These are phyloP conservation scores for Cercospora sp. DNA, from an alignment of 2,329 filamentous ascomycete genomes.

Conservation along the genomic window DNA sequence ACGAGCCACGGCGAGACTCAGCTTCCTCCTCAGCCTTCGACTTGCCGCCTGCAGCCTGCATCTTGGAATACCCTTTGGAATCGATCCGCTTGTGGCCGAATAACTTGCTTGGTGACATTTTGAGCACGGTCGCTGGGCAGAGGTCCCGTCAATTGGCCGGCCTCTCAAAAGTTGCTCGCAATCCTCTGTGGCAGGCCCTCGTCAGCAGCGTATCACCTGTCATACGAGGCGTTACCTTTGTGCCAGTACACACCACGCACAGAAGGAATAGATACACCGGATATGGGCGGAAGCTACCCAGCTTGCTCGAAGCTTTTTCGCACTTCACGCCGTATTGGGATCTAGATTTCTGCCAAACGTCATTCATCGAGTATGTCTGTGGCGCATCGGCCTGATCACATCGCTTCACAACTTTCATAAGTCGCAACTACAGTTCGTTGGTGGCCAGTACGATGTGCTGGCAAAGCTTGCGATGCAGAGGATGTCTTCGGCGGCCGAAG, in stretches of 20 bases:
- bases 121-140: neutral
- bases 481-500: neutral
- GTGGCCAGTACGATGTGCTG: neutral
- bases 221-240: neutral
- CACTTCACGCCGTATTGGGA: neutral
- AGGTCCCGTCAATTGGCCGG: neutral
- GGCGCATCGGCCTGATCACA: neutral
- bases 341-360: neutral
- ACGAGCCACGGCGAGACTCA: conserved; percentile 1
- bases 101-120: conserved; percentile 1
- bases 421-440: neutral
- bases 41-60: neutral
- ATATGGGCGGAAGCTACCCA: conserved; percentile 3
- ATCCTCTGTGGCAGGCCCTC: neutral
- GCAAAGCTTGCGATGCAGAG: neutral
- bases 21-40: neutral
- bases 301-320: conserved; percentile 1
- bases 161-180: neutral
- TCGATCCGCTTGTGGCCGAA: conserved; percentile 2
- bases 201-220: neutral
- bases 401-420: neutral
- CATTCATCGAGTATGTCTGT: neutral
- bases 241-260: neutral
- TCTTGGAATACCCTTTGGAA: neutral
- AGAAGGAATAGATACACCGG: neutral